A percentile compares a stretch with the other conserved stretches of the same genome.
phyloP scores from a whole-genome alignment of 2,329 filamentous ascomycete genomes.

The Fusarium sulawesiense region DNA sequence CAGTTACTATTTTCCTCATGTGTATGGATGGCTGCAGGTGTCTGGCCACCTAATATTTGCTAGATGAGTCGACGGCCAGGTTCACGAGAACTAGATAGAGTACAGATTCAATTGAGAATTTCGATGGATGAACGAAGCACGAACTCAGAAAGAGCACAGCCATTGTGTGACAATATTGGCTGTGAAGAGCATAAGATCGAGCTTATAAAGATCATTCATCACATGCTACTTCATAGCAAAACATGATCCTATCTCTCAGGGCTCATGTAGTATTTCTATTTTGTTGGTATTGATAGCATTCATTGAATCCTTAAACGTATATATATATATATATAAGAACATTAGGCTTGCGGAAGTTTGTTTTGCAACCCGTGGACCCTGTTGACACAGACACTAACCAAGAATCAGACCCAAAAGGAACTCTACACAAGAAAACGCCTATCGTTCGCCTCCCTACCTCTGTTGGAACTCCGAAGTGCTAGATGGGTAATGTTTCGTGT shows the following conservation, averaged over 20 bases:
- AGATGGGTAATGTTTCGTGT: conserved; percentile 18
- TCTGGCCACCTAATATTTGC: conserved; percentile 31
- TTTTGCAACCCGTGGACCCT: conserved; percentile 5
- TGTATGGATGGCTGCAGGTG: not conserved
- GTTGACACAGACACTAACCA: conserved; percentile 14
- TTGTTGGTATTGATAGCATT: conserved; percentile 2
- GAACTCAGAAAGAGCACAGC: not conserved
- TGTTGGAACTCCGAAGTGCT: conserved; percentile 30
- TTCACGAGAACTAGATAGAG: conserved; percentile 28
- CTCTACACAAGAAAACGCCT: conserved; percentile 37
- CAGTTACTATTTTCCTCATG: conserved; percentile 8
- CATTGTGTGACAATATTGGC: not conserved
- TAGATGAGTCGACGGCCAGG: conserved; percentile 19
- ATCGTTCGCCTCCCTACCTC: conserved; percentile 32
- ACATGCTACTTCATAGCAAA: not conserved
- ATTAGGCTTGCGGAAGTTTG: not conserved
- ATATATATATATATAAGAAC: conserved; percentile 10
- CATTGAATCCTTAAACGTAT: conserved; percentile 16
- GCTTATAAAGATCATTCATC: not conserved
- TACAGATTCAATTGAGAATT: conserved; percentile 23
- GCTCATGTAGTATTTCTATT: not conserved
- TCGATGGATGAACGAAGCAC: conserved; percentile 9
- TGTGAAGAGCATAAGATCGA: not conserved
- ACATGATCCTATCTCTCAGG: not conserved
- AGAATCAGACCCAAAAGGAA: conserved; percentile 17